phyloP scores from a whole-genome alignment of 805 yeast species.

The Kazachstania bromeliacearum region DNA sequence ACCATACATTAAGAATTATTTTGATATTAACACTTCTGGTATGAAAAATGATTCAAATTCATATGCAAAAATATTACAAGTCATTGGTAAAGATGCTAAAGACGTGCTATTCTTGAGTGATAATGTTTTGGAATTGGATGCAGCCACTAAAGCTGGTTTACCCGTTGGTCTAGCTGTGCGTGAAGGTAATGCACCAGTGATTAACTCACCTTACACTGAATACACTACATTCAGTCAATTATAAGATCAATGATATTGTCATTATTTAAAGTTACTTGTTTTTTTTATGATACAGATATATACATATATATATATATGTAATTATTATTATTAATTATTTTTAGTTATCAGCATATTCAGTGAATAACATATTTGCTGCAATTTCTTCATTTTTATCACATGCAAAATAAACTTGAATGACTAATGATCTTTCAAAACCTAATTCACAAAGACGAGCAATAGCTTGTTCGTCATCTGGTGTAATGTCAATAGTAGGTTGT shows the following conservation, averaged over 20 bases:
- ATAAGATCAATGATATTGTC: not conserved
- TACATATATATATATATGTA: too few species aligned
- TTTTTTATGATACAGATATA: not conserved
- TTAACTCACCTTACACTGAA: conserved; percentile 3
- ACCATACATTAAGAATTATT: conserved; percentile 51
- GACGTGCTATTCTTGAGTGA: conserved; percentile 67
- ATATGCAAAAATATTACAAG: conserved; percentile 45
- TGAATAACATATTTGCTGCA: conserved; percentile 85
- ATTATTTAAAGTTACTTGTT: not conserved
- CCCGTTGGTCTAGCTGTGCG: conserved; percentile 49
- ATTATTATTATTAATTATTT: not conserved
- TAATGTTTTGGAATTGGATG: conserved; percentile 64
- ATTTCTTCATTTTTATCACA: conserved; percentile 96
- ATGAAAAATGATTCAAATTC: conserved; percentile 49
- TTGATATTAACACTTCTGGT: conserved; percentile 80
- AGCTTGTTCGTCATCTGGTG: conserved; percentile 84
- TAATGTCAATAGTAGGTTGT: conserved; percentile 40
- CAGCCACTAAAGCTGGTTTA: conserved; percentile 63
- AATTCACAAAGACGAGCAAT: conserved; percentile 80
- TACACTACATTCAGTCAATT: conserved; percentile 4
- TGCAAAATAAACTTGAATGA: conserved; percentile 90
- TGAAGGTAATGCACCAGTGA: conserved; percentile 60
- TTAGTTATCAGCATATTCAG: conserved; percentile 37
- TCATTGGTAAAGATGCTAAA: conserved; percentile 27
- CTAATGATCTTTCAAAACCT: conserved; percentile 84